Evolutionary conservation across 768 basidiomycete species (phyloP).

Genomic region (Pleurotus pulmonarius): DNA sequence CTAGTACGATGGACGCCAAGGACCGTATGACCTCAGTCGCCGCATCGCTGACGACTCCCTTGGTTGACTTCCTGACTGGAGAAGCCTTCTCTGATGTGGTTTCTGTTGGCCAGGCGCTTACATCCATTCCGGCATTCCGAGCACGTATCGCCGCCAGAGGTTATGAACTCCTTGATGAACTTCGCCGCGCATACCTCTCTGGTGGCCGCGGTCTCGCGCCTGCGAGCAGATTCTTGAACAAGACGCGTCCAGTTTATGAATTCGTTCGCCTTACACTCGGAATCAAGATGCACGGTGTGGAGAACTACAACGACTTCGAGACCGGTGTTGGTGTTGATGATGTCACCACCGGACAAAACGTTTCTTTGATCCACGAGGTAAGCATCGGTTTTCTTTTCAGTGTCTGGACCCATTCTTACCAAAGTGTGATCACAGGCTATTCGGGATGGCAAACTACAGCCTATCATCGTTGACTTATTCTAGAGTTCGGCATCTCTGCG

Average conservation of each 20-base stretch:
- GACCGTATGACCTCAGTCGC: constrained; percentile 73
- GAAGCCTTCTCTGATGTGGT: constrained; percentile 27
- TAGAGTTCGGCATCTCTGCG: neutral
- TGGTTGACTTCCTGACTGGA: constrained; percentile 60
- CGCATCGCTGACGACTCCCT: constrained; percentile 51
- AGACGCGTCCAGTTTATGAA: constrained; percentile 71
- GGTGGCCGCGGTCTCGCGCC: constrained; percentile 60
- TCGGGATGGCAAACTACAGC: constrained; percentile 49
- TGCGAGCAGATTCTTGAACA: constrained; percentile 62
- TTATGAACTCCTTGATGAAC: constrained; percentile 38
- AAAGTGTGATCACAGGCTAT: constrained; percentile 31
- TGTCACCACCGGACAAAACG: constrained; percentile 63
- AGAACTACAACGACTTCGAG: constrained; percentile 60
- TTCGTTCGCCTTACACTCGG: constrained; percentile 70
- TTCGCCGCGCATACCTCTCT: constrained; percentile 54
- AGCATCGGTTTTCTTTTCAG: constrained; percentile 20
- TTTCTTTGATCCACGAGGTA: constrained; percentile 76
- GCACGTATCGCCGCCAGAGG: constrained; percentile 45
- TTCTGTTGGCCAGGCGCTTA: constrained; percentile 25
- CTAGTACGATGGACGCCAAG: constrained; percentile 67
- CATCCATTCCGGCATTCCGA: constrained; percentile 52
- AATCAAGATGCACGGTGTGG: constrained; percentile 77
- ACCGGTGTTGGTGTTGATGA: constrained; percentile 68
- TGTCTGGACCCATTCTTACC: neutral
- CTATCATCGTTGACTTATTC: constrained; percentile 39